Conservation (phyloP, 176 grass and related monocot species). For the Raddia guianensis region DNA sequence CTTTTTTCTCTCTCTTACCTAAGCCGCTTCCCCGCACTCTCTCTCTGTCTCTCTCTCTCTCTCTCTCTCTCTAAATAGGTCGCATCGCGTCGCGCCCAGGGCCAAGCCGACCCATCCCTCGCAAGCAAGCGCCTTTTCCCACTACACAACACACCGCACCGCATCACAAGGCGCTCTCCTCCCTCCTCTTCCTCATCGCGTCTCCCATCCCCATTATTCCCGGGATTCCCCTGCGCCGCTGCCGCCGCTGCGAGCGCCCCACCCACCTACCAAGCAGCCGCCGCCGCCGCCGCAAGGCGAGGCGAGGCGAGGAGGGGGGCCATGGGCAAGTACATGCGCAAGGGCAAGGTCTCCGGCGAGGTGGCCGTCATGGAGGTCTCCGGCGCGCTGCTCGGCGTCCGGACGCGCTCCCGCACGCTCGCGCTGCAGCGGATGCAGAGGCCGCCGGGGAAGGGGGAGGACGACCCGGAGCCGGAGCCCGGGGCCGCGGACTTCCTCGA, state of each 20-base stretch:
- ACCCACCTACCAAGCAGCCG: conserved; percentile 1
- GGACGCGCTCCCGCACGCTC: conserved; percentile 78
- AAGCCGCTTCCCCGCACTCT: not conserved
- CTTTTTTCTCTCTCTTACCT: conserved; percentile 14
- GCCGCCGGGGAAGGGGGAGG: conserved; percentile 29
- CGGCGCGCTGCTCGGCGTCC: conserved; percentile 69
- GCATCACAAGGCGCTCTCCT: conserved; percentile 16
- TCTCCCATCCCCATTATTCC: conserved; percentile 55
- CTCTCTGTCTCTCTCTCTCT: too few relatives aligned
- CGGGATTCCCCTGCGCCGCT: conserved; percentile 37
- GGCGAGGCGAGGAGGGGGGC: not conserved
- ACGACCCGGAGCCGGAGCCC: not conserved
- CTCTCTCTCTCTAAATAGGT: conserved; percentile 37
- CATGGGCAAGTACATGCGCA: conserved; percentile 97
- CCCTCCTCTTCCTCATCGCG: not conserved
- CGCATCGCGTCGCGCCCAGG: conserved; percentile 38
- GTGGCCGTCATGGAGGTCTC: conserved; percentile 83
- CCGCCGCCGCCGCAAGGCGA: not conserved
- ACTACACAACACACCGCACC: conserved; percentile 28
- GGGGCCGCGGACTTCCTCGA: conserved; percentile 55
- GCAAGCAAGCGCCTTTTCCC: conserved; percentile 49
- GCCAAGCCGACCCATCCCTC: conserved; percentile 12
- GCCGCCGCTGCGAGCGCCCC: conserved; percentile 16
- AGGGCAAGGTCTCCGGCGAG: conserved; percentile 79
- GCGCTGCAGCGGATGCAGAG: conserved; percentile 55